Evolutionary conservation across 1,284 basidiomycete genomes (phyloP), one percentile per base, ranked within the genome.

Genomic region (Malassezia dermatis): DNA sequence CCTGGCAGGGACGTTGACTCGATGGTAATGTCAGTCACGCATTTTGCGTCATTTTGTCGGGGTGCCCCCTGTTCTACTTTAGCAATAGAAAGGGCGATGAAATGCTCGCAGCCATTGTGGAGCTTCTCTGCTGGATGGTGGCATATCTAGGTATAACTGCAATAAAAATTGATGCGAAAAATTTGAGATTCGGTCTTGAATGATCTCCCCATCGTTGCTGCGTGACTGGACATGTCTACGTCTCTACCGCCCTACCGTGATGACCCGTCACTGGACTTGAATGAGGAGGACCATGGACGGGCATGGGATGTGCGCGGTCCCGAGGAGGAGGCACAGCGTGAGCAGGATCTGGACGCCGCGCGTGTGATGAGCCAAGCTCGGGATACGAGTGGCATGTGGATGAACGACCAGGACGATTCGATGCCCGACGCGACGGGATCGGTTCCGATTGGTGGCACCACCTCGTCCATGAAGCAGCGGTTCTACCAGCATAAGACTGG

Each of bases 401-500:
- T 45, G 48, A 27, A 39, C 23, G 46, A 39, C 11, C 21, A 26
- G 4, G 46, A 48, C 17, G n/a, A 21, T 15, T 27, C 17, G 27
- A 17, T 23, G 17, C 56, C 59, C 27, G 51, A 57, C 3, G 58
- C 60, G 11, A 54, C 57, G 12, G 55, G 56, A 21, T 44, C 61
- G 12, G 53, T 40, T 10, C 49, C 64, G 7, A 57, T 58, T 2
- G 54, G 61, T 1, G 45, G 59, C 13, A 56, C 56, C 15, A 57
- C 19, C 21, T 21, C 44, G 15, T 3, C 44, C 8, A 17, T 28
- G 27, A 27, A 56, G n/a, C 61, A 66, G 37, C 62, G 61, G 40
- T 73, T 73, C 53, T 73, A 73, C 49, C 65, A 66, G 37, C 65
- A 72, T 41, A 59, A 66, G 8, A 61, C 64, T 41, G 71, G 68